Base-by-base conservation (phyloP, 257 asterid genomes). In the Sherardia arvensis region DNA sequence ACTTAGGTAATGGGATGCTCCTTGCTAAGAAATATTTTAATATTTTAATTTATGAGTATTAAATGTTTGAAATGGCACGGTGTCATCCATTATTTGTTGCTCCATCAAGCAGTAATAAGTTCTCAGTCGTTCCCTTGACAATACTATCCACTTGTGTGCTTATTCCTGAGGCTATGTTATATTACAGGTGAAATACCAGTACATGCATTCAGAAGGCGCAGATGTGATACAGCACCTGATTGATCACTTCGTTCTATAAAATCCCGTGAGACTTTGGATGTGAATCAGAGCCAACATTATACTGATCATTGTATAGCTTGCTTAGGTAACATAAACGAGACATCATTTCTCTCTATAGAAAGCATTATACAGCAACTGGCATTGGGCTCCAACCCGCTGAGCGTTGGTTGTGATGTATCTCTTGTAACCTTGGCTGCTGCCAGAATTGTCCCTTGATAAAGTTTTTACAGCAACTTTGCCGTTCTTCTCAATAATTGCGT, bases 161-260 rank as follows among this genome's bases (percentile, higher is more conserved):
- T 28, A 5, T 32, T 4, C 7, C 28, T 38, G 38, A 63, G 36
- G 59, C 33, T 30, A 51, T 53, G 59, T 40, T 30, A 51, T 53
- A 8, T 23, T 72, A 71, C 82, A 93, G 99, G 99, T 90, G 30
- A 90, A 93, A 72, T 95, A 85, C 70, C 78, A 61, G 10, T 45
- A 69, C 71, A 79, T 76, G 84, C 95, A 90, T 74, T 73, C 87
- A 21, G 97, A 93, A 67, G 99, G 99, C 1, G 87, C 86, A 47
- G 97, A 93, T 25, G 95, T 90, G 70, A 78, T 93, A 76, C 96
- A 84, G 69, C 99, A 93, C 69, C 83, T 93, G 84, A 90, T 93
- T 21, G 97, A 93, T 69, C 93, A 82, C 69, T 87, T 93, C 75
- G 80, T 71, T 53, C 43, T 82, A 43, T 85, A 84, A 78, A 56